phyloP scores from a whole-genome alignment of 805 yeast species.

The Zygosaccharomyces bisporus region DNA sequence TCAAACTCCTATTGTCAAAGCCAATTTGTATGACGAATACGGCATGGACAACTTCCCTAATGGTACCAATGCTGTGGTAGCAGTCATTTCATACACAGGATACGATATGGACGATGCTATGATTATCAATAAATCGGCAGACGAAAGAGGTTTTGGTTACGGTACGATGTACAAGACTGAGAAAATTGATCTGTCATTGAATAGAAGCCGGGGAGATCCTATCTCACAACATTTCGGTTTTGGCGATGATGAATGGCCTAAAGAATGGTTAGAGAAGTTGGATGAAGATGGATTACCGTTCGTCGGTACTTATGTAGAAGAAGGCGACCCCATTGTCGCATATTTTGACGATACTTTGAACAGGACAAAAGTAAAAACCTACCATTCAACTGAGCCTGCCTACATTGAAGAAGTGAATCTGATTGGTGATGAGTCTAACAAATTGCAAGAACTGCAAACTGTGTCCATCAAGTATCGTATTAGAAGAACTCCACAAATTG shows the following conservation, averaged over 20 bases:
- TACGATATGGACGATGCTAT: constrained; percentile 99
- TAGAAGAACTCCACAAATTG: constrained; percentile 89
- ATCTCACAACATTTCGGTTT: constrained; percentile 92
- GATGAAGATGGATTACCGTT: constrained; percentile 92
- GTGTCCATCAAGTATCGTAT: constrained; percentile 86
- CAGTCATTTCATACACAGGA: constrained; percentile 97
- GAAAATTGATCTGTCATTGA: constrained; percentile 73
- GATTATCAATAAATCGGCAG: constrained; percentile 96
- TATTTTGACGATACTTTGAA: constrained; percentile 88
- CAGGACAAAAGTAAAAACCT: constrained; percentile 85
- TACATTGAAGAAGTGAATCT: constrained; percentile 93
- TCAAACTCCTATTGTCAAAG: constrained; percentile 95
- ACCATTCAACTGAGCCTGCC: constrained; percentile 92
- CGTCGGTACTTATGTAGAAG: constrained; percentile 82
- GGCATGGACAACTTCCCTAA: constrained; percentile 99
- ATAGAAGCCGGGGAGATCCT: constrained; percentile 89
- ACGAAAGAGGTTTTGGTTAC: constrained; percentile 96
- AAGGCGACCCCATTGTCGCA: constrained; percentile 95
- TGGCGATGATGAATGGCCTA: constrained; percentile 91
- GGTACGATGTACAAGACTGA: constrained; percentile 96
- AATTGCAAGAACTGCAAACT: constrained; percentile 73
- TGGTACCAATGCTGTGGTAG: constrained; percentile 97
- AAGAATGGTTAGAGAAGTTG: constrained; percentile 79
- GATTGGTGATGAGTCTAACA: constrained; percentile 69
- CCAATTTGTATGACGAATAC: constrained; percentile 87